phyloP scores from a whole-genome alignment of 495 filamentous ascomycete species.

The Penicillium ucsense region DNA sequence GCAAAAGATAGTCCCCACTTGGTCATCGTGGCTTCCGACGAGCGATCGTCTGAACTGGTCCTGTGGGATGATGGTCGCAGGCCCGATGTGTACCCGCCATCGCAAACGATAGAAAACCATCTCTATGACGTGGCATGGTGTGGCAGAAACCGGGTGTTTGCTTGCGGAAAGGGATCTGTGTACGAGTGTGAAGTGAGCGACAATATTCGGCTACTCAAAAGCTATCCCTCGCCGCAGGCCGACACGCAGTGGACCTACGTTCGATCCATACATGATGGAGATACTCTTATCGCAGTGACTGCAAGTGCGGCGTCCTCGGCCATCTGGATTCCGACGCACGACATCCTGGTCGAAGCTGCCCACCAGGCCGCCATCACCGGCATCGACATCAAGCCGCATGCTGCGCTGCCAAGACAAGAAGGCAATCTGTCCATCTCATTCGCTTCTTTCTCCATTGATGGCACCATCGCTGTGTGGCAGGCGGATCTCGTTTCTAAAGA shows the following conservation, averaged over 20 bases:
- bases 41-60: conserved; percentile 30
- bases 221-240: conserved; percentile 18
- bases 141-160: conserved; percentile 24
- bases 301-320: conserved; percentile 24
- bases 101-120: conserved; percentile 28
- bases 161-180: conserved; percentile 29
- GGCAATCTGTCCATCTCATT: conserved; percentile 24
- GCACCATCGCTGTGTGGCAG: conserved; percentile 61
- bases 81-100: conserved; percentile 33
- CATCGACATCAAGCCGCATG: conserved; percentile 33
- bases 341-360: conserved; percentile 28
- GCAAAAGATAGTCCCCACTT: conserved; percentile 27
- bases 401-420: conserved; percentile 18
- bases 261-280: conserved; percentile 19
- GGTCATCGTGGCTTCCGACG: conserved; percentile 35
- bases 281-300: conserved; percentile 24
- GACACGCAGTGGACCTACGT: conserved; percentile 31
- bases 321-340: conserved; percentile 39
- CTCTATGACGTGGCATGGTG: conserved; percentile 33
- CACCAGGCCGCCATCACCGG: conserved; percentile 39
- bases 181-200: conserved; percentile 37
- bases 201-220: conserved; percentile 29
- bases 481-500: conserved; percentile 48
- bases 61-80: conserved; percentile 37
- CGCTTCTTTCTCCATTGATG: conserved; percentile 44